These are phyloP conservation scores for Grosmannia clavigera DNA, from an alignment of 2,329 filamentous ascomycete genomes.

Conservation along the genomic window DNA sequence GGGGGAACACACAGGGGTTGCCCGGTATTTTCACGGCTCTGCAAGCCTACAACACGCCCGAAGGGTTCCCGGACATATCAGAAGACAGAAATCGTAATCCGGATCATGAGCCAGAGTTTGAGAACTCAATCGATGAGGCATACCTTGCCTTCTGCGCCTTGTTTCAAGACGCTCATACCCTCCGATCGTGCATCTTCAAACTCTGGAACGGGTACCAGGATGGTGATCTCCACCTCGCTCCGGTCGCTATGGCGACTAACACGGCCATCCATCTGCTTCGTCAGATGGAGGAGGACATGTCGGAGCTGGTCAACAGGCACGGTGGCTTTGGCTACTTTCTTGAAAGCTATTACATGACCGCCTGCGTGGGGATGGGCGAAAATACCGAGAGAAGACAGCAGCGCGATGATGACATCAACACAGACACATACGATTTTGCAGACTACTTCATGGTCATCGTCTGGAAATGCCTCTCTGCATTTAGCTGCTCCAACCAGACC, in stretches of 20 bases:
- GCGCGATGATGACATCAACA: background rate
- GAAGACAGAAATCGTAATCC: constrained; percentile 14
- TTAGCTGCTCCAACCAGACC: background rate
- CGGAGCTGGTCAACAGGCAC: constrained; percentile 14
- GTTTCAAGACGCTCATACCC: constrained; percentile 18
- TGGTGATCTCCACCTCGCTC: constrained; percentile 18
- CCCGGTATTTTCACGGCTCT: background rate
- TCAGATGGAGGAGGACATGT: constrained; percentile 19
- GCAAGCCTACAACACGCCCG: constrained; percentile 23
- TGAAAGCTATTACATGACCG: background rate
- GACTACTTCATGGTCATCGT: constrained; percentile 12
- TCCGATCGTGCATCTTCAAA: constrained; percentile 17
- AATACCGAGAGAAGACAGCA: background rate
- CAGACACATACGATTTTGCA: constrained; percentile 18
- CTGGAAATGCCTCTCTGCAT: constrained; percentile 9
- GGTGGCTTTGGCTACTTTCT: constrained; percentile 9
- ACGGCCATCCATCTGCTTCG: constrained; percentile 23
- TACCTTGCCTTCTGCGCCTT: constrained; percentile 17
- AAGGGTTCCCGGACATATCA: constrained; percentile 22
- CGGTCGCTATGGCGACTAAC: constrained; percentile 24
- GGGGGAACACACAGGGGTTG: too few relatives aligned
- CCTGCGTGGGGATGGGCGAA: background rate
- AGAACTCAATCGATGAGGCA: constrained; percentile 15
- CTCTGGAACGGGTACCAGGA: constrained; percentile 20
- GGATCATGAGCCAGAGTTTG: constrained; percentile 21